phyloP scores from a whole-genome alignment of 805 yeast species.

The Kazachstania bromeliacearum region DNA sequence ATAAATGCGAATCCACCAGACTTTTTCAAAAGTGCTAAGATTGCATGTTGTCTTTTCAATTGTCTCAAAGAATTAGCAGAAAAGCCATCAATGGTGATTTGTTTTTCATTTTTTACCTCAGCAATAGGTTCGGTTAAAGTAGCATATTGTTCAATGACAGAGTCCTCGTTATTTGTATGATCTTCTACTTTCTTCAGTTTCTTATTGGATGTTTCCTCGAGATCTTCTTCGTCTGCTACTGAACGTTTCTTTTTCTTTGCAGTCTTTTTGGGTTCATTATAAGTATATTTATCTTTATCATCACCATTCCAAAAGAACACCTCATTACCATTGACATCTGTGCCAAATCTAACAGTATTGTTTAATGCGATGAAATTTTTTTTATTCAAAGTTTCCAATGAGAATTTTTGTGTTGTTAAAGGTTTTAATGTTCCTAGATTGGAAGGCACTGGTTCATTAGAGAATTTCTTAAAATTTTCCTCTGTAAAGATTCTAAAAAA shows the following conservation, averaged over 20 bases:
- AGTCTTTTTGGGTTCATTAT: constrained; percentile 5
- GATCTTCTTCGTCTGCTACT: not conserved
- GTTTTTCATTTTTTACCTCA: not conserved
- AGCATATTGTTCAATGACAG: not conserved
- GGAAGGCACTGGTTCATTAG: constrained; percentile 19
- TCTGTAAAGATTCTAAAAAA: constrained; percentile 57
- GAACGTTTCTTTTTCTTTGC: constrained; percentile 6
- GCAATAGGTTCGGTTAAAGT: not conserved
- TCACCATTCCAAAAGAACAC: constrained; percentile 30
- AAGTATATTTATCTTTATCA: constrained; percentile 12
- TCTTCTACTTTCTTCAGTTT: not conserved
- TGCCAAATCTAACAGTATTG: constrained; percentile 22
- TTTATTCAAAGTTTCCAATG: constrained; percentile 17
- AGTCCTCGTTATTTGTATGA: not conserved
- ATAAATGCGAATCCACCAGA: constrained; percentile 39
- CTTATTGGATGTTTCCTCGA: constrained; percentile 1
- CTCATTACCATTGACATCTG: constrained; percentile 11
- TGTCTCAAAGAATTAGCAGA: constrained; percentile 37
- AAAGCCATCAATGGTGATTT: constrained; percentile 26
- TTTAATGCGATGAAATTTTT: constrained; percentile 21
- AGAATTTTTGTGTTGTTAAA: constrained; percentile 5
- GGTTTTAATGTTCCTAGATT: constrained; percentile 13
- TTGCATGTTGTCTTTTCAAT: constrained; percentile 35
- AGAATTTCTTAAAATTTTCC: constrained; percentile 29
- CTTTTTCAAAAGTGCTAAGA: constrained; percentile 35